These are phyloP conservation scores for Royoungia palumana DNA, from an alignment of 768 basidiomycete genomes.

Conservation along the genomic window DNA sequence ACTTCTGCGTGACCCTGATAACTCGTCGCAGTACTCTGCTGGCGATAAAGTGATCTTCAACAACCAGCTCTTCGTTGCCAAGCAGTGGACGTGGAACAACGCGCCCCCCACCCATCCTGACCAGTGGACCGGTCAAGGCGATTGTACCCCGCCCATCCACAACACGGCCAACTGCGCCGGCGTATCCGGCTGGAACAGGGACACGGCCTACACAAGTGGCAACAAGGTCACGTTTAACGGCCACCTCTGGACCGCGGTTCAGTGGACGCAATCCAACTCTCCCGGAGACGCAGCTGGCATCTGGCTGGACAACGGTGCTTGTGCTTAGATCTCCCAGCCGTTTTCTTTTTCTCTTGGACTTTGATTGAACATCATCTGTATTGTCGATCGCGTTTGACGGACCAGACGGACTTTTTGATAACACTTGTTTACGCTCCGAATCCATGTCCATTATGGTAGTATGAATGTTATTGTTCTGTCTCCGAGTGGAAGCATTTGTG, in stretches of 20 bases:
- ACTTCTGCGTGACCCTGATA: background rate
- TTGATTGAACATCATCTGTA: too few relatives aligned
- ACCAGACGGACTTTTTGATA: too few relatives aligned
- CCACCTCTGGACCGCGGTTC: conserved; percentile 22
- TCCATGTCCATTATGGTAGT: too few relatives aligned
- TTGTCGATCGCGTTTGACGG: too few relatives aligned
- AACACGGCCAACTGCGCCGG: conserved; percentile 24
- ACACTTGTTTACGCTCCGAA: too few relatives aligned
- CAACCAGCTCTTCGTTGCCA: conserved; percentile 20
- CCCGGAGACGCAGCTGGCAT: conserved; percentile 27
- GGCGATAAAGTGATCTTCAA: conserved; percentile 23
- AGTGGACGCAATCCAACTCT: conserved; percentile 20
- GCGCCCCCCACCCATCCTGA: conserved; percentile 11
- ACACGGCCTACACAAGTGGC: conserved; percentile 17
- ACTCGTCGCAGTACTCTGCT: conserved; percentile 18
- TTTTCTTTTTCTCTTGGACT: too few relatives aligned
- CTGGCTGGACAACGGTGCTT: conserved; percentile 23
- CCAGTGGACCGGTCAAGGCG: conserved; percentile 12
- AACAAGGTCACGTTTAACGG: conserved; percentile 12
- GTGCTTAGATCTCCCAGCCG: conserved; percentile 6
- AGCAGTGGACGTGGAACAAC: conserved; percentile 27
- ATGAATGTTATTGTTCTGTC: too few relatives aligned
- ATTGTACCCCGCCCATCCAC: conserved; percentile 19
- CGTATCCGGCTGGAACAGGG: conserved; percentile 16
- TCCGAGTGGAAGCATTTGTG: background rate